Evolutionary conservation across 768 basidiomycete genomes (phyloP), one percentile per base, ranked within the genome.

Genomic region (Russula ochroleuca): DNA sequence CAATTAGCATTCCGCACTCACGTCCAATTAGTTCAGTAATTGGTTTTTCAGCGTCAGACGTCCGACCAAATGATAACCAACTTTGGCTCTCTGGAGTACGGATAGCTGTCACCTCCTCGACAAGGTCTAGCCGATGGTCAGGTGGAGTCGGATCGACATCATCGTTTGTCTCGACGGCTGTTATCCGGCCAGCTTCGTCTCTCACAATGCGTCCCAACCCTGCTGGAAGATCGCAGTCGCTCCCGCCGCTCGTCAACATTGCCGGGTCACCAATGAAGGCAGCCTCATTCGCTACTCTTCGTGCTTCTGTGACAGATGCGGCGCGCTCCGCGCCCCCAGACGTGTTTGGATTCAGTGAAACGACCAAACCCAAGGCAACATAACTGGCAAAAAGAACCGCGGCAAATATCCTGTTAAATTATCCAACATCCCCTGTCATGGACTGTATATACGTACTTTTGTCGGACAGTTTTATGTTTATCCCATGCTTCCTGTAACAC

Each of bases 401-500:
- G 21, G 61, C n/a, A 68, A 50, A 40, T 53, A 25, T 52, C 54
- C 43, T 52, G 52, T 61, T 35, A 41, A 60, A 28, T 61, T 38
- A 62, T 64, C 59, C 49, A 67, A 57, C 57, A 66, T 61, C 61
- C 57, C 31, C 37, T 55, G 52, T 49, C 41, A 54, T 55, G 45
- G 58, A 57, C 14, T 37, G 64, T 28, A 64, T 38, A 53, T 50
- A 78, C 87, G 70, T 70, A 96, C 94, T 97, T 98, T 83, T 98
- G 95, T 67, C 82, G 83, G 19, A 95, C 86, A 13, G 94, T 98
- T 76, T 91, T 92, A 56, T 77, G 78, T 68, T 84, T 84, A 74
- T 98, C 90, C 94, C 94, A 98, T 60, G 86, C 85, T 50, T 89
- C 85, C 72, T 89, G 90, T 66, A 97, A 77, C 11, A 82, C 79